Base-by-base conservation (phyloP, 306 rosid genomes). In the Castanospermum australe region DNA sequence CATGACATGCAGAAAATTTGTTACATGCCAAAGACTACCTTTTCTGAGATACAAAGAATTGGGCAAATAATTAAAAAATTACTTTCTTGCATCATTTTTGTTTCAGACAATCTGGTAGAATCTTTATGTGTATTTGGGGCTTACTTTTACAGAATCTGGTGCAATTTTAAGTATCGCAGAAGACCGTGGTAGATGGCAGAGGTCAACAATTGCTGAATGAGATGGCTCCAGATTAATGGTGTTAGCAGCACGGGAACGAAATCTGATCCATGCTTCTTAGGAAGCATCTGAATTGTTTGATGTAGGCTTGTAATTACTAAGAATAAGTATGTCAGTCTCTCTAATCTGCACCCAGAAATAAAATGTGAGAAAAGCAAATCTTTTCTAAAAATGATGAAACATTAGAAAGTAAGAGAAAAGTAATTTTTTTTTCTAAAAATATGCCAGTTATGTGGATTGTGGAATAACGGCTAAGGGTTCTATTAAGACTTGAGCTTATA, bases 261-360 rank as follows among this genome's bases (percentile, higher is more conserved):
- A 73, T 61, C 75, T 30, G 35, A 45, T 75, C 63, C 70, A 30
- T 4, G 60, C 74, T 69, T 65, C 80, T 81, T n/a, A 28, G 47
- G 35, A 44, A 32, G 44, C 56, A 57, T 71, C 25, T 59, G 82
- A 32, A 12, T 38, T 69, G 65, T 72, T 74, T 30, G 69, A 64
- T 51, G 78, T 32, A 52, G 20, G 32, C 74, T 75, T 54, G 74
- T 55, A 64, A 36, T 45, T 57, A 70, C 54, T 6, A 73, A 65
- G 65, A 69, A 64, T 6, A 73, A 65, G 65, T 63, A 64, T 47
- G 42, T 52, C 42, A 79, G 21, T 73, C 76, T 63, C 66, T 76
- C 56, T 76, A 71, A 72, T 76, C 86, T 83, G 89, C 87, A 83
- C n/a, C 76, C 69, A 63, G 61, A 33, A 77, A 64, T 67, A 36